Evolutionary conservation across 2,329 filamentous ascomycete genomes (phyloP), one percentile per base, ranked within the genome.

Genomic region (Botrytis aclada): DNA sequence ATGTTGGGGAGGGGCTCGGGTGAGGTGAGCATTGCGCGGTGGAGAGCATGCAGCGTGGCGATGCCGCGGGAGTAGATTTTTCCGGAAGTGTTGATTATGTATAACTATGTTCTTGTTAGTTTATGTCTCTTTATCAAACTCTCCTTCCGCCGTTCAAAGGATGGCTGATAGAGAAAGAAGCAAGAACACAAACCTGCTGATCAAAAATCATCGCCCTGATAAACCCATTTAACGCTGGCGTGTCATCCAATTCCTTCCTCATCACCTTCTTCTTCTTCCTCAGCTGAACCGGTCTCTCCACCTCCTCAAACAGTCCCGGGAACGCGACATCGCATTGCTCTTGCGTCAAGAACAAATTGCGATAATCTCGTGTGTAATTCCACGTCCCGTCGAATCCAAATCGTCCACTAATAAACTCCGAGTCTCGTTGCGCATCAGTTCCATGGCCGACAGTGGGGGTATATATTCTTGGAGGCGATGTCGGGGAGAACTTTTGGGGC

Each of bases 41-140:
- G 81, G 76, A 89, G 83, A 73, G 86, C 85, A 77, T 87, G 84
- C 1, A 89, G 83, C 14, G 84, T 83, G 25, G 86, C 85, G 51
- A 80, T 77, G 22, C 77, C 76, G 43, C 81, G 81, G 14, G 70
- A 71, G 62, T 71, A 71, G 47, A 71, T 71, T 37, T 71, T 62
- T 0, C 69, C 69, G 25, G n/a, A 43, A n/a, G 69, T 71, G 9
- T 51, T 45, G 47, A 71, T 65, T 45, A 71, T 60, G 39, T 71
- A 66, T 32, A 71, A 43, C 70, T 71, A 9, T 66, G 8, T 25
- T 37, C 16, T 43, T 18, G 54, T 64, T 65, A 64, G 18, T 61
- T 39, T 32, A 20, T 12, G 9, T 56, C 14, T 22, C 16, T 37
- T 6, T 9, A 20, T 9, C 43, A 32, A 39, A 14, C 25, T 10